phyloP scores from a whole-genome alignment of 495 filamentous ascomycete genomes.

The Penicillium malachiteum region DNA sequence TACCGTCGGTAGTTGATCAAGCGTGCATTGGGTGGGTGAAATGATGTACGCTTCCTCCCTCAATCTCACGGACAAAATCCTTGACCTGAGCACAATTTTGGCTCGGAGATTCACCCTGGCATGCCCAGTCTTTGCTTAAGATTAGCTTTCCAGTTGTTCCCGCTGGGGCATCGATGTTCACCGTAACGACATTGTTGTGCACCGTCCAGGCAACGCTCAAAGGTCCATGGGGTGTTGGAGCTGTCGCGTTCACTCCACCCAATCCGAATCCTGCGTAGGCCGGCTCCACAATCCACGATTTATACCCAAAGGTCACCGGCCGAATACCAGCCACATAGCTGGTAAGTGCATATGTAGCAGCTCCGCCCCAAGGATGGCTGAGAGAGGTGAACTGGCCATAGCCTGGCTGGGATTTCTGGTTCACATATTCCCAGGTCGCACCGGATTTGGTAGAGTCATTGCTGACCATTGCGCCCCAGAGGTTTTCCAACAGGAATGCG shows the following conservation, averaged over 20 bases:
- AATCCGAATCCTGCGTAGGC: not conserved
- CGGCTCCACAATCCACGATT: not conserved
- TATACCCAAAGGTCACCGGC: not conserved
- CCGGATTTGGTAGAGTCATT: slow-evolving; percentile 27
- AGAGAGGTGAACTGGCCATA: slow-evolving; percentile 33
- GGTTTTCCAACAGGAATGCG: slow-evolving; percentile 20
- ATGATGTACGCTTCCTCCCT: not conserved
- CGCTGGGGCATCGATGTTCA: not conserved
- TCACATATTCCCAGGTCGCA: slow-evolving; percentile 37
- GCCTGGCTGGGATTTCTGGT: slow-evolving; percentile 29
- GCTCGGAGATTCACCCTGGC: not conserved
- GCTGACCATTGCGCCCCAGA: slow-evolving; percentile 30
- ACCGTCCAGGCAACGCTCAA: not conserved
- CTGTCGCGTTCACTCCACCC: not conserved
- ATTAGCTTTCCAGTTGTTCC: slow-evolving; percentile 1
- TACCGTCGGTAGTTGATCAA: not conserved
- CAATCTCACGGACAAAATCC: not conserved
- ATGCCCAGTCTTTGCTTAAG: not conserved
- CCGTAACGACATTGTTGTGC: not conserved
- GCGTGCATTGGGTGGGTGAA: not conserved
- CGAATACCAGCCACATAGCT: slow-evolving; percentile 17
- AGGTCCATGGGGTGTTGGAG: slow-evolving; percentile 1
- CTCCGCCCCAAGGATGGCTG: slow-evolving; percentile 38
- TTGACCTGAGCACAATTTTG: not conserved
- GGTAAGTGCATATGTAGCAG: slow-evolving; percentile 33